phyloP scores from a whole-genome alignment of 495 filamentous ascomycete genomes.

The Pyronema omphalodes region DNA sequence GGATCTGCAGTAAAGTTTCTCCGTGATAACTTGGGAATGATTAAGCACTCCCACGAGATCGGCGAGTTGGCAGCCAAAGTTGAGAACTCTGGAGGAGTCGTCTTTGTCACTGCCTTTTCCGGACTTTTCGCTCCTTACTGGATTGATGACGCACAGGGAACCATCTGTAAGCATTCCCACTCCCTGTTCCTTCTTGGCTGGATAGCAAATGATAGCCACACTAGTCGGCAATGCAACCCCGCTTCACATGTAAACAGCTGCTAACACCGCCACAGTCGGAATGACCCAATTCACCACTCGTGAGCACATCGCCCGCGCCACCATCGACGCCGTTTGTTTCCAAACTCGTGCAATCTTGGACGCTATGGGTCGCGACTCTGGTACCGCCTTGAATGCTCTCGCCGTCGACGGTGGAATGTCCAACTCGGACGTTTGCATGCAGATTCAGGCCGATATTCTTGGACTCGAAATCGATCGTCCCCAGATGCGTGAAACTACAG shows the following conservation, averaged over 20 bases:
- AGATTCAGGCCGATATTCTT: conserved; percentile 83
- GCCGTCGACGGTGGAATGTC: conserved; percentile 91
- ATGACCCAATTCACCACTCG: conserved; percentile 81
- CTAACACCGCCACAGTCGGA: conserved; percentile 36
- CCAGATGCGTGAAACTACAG: conserved; percentile 83
- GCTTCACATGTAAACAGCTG: background rate
- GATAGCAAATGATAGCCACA: conserved; percentile 6
- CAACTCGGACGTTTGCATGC: conserved; percentile 88
- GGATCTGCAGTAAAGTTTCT: conserved; percentile 82
- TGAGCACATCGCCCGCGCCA: conserved; percentile 84
- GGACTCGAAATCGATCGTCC: conserved; percentile 70
- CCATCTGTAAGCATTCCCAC: conserved; percentile 43
- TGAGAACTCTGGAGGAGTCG: conserved; percentile 65
- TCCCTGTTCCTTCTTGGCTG: background rate
- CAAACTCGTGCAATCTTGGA: conserved; percentile 90
- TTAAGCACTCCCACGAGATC: conserved; percentile 57
- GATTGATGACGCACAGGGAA: conserved; percentile 91
- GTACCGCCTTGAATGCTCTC: conserved; percentile 53
- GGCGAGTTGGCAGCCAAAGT: conserved; percentile 59
- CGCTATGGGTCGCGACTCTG: conserved; percentile 85
- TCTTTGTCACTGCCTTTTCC: conserved; percentile 93
- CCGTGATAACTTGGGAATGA: conserved; percentile 76
- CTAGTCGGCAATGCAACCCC: too few species aligned
- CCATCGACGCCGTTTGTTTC: conserved; percentile 86
- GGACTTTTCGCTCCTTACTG: conserved; percentile 96